These are phyloP conservation scores for Lecanicillium sp. DNA, from an alignment of 2,329 filamentous ascomycete genomes.

Conservation along the genomic window DNA sequence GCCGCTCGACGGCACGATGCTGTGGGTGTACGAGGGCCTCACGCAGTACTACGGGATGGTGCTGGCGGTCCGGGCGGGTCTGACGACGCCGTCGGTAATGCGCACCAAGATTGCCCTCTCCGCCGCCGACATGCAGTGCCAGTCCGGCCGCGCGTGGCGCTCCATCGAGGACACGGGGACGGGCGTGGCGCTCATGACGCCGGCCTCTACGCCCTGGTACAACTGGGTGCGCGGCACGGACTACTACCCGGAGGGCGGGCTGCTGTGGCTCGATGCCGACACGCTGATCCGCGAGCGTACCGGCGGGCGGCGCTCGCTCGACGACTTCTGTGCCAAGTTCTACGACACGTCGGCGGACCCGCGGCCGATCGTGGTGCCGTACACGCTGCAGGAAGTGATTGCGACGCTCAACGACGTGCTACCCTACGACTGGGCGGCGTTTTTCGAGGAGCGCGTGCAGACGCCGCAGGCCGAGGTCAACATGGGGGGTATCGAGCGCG, in stretches of 20 bases:
- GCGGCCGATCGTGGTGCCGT: slow-evolving; percentile 9
- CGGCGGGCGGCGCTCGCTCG: slow-evolving; percentile 4
- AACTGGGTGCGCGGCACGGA: slow-evolving; percentile 3
- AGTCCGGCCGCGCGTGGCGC: slow-evolving; percentile 11
- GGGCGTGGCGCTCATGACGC: slow-evolving; percentile 3
- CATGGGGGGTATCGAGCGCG: slow-evolving; percentile 10
- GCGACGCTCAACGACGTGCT: background rate
- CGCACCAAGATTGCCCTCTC: background rate
- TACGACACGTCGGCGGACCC: background rate
- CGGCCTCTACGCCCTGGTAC: background rate
- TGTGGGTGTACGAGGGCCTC: slow-evolving; percentile 16
- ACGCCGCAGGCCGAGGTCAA: slow-evolving; percentile 9
- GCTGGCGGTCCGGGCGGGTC: slow-evolving; percentile 8
- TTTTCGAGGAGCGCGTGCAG: slow-evolving; percentile 2
- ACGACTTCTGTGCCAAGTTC: slow-evolving; percentile 9
- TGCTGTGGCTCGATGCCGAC: slow-evolving; percentile 14
- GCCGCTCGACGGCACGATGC: slow-evolving; percentile 11
- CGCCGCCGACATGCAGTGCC: slow-evolving; percentile 1
- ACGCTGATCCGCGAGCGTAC: slow-evolving; percentile 11
- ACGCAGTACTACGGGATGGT: slow-evolving; percentile 13
- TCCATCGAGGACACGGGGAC: slow-evolving; percentile 13
- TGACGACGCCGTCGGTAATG: background rate
- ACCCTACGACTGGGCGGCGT: slow-evolving; percentile 5
- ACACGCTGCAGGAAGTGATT: slow-evolving; percentile 10
- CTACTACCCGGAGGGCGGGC: slow-evolving; percentile 11